Evolutionary conservation across 2,329 filamentous ascomycete genomes (phyloP).

Genomic region (Diplodia intermedia): DNA sequence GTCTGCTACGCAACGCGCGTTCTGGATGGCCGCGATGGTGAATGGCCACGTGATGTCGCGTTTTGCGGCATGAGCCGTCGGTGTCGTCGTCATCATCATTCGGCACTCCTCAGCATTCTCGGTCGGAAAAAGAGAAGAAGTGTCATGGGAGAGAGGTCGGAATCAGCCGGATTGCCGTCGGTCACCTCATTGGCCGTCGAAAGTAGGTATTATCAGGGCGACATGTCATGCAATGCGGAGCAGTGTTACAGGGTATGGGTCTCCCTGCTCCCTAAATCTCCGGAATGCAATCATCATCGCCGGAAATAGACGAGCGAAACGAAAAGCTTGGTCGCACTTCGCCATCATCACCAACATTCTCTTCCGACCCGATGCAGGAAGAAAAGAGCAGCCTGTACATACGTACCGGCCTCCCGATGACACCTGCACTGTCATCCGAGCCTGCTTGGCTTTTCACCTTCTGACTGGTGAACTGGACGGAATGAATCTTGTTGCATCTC

Average conservation of each 20-base stretch:
- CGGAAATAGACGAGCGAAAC: not conserved
- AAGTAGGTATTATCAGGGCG: not conserved
- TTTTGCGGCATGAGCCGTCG: not conserved
- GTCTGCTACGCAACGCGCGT: too few species aligned
- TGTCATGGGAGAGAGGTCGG: too few species aligned
- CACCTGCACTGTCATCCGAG: not conserved
- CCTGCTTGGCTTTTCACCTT: not conserved
- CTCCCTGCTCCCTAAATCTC: constrained; percentile 20
- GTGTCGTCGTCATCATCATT: not conserved
- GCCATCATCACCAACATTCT: not conserved
- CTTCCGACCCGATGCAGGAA: not conserved
- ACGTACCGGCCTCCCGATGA: not conserved
- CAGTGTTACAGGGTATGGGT: constrained; percentile 12
- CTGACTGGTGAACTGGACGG: not conserved
- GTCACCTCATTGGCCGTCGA: not conserved
- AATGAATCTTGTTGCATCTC: not conserved
- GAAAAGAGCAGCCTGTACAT: not conserved
- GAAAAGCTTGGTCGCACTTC: constrained; percentile 2
- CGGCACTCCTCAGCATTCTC: not conserved
- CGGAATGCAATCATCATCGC: not conserved
- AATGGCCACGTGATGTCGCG: not conserved
- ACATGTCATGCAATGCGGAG: not conserved
- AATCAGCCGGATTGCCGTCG: not conserved
- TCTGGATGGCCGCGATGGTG: too few species aligned
- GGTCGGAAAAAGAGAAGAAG: too few species aligned